phyloP scores from a whole-genome alignment of 345 rosid species.

The Linum lewisii region DNA sequence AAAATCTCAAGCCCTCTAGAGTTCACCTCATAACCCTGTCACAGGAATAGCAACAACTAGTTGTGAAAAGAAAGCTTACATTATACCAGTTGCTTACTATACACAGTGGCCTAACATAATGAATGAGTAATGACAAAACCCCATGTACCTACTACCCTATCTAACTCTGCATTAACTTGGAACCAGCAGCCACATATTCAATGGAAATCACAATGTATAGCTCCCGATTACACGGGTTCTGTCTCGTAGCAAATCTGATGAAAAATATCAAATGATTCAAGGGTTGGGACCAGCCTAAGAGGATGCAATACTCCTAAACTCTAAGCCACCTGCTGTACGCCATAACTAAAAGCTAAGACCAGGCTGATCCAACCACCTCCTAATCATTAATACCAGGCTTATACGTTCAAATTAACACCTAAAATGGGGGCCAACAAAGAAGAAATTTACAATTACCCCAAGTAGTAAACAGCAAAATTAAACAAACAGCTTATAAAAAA shows the following conservation, averaged over 20 bases:
- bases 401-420: neutral
- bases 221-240: too few relatives aligned
- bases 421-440: neutral
- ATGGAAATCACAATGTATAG: too few relatives aligned
- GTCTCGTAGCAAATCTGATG: too few relatives aligned
- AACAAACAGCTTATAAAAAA: too few relatives aligned
- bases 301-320: neutral
- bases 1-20: slow-evolving; percentile 86
- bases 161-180: too few relatives aligned
- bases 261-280: too few relatives aligned
- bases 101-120: neutral
- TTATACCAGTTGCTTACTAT: neutral
- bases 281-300: too few relatives aligned
- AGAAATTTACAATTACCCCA: neutral
- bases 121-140: neutral
- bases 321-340: too few relatives aligned
- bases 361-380: neutral
- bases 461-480: neutral
- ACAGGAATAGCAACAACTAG: neutral
- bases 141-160: too few relatives aligned
- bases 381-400: too few relatives aligned
- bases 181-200: too few relatives aligned
- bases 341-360: too few relatives aligned
- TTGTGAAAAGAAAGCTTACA: neutral
- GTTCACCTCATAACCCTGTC: slow-evolving; percentile 63